Evolutionary conservation across 768 basidiomycete species (phyloP).

Genomic region (Rhodotorula toruloides): DNA sequence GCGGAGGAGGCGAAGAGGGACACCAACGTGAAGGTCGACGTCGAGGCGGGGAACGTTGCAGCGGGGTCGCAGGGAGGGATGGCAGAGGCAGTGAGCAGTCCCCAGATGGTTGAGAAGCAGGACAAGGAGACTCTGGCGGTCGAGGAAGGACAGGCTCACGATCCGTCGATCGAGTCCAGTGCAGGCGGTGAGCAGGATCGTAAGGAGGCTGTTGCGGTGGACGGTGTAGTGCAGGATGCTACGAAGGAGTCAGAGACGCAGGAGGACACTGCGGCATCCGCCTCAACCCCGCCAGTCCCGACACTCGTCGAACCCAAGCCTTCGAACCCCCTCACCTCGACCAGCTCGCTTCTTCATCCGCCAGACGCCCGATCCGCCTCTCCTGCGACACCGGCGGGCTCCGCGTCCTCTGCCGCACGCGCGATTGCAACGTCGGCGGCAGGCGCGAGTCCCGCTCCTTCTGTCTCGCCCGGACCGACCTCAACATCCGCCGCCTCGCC

Average conservation of each 20-base stretch:
- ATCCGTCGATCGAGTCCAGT: too few species aligned
- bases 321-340: neutral
- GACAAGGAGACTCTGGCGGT: too few species aligned
- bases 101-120: too few species aligned
- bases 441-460: constrained; percentile 16
- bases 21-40: too few species aligned
- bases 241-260: too few species aligned
- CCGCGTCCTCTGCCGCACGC: neutral
- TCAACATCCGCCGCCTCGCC: constrained; percentile 41
- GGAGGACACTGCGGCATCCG: neutral
- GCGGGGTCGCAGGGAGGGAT: too few species aligned
- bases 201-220: neutral
- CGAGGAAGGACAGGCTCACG: too few species aligned
- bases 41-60: too few species aligned
- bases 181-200: neutral
- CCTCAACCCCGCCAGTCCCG: neutral
- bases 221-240: neutral
- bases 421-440: neutral
- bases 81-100: too few species aligned
- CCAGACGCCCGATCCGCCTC: neutral
- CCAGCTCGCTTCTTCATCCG: neutral
- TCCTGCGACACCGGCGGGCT: neutral
- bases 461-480: constrained; percentile 38
- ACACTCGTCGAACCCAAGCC: constrained; percentile 8
- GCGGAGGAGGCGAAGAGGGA: too few species aligned